Evolutionary conservation across 2,329 filamentous ascomycete species (phyloP), one percentile per base, ranked within the genome.

Genomic region (Botrytis porri): DNA sequence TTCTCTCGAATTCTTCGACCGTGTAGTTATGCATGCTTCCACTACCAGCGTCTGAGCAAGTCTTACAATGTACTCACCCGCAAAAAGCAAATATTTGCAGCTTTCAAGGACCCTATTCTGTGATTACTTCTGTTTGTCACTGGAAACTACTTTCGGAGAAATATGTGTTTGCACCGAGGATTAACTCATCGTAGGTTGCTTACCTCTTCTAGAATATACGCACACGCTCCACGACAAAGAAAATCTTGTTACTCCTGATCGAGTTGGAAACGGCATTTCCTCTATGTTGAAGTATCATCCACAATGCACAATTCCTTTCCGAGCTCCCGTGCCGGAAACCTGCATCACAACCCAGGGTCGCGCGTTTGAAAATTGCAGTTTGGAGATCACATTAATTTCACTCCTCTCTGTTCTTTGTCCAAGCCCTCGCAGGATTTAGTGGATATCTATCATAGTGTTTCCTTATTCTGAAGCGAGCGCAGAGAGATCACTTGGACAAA

Each of bases 1-100:
- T 48, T 48, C 29, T 4, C n/a, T 48, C 20, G 22, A 8, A 48
- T 35, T 48, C 20, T 48, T 16, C 7, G 45, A 35, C 16, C 12
- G 20, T 32, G 12, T 29, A 1, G 8, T 48, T 14, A 48, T 48
- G 43, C 4, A 65, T 6, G 43, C 20, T 45, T 32, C 43, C 62
- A 12, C 2, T 25, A 18, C 12, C 25, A n/a, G 12, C 1, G 37
- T 65, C 0, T 18, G 1, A 35, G 6, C 0, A 32, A 16, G 41
- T 18, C 45, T 63, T 20, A 43, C 16, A 43, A 14, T 45, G 16
- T 3, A 45, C 2, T 22, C 2, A 12, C 8, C 39, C 20, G 9
- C 14, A 4, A 65, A 37, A 37, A 25, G n/a, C 22, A 64, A 45
- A n/a, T 10, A 9, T n/a, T n/a, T 39, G 22, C 10, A 61, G 0